Evolutionary conservation across 345 rosid genomes (phyloP).

Genomic region (Clarkia xantiana): DNA sequence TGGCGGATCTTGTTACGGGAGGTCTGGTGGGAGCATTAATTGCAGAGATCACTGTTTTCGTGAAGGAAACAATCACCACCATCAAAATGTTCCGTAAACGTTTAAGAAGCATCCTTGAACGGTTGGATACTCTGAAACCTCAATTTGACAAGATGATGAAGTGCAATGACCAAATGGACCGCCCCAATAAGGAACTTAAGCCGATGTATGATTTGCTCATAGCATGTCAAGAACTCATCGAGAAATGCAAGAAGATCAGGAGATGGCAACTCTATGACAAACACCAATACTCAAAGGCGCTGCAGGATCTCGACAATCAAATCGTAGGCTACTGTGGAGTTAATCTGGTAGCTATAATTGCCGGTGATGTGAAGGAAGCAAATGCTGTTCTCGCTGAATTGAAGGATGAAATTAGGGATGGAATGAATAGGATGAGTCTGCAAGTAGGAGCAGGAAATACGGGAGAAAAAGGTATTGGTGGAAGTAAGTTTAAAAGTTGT

Average conservation of each 20-base stretch:
- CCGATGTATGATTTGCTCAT: not conserved
- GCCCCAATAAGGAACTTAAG: not conserved
- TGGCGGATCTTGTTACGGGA: too few species aligned
- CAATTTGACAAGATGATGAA: not conserved
- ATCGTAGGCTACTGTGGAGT: not conserved
- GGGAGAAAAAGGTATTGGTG: not conserved
- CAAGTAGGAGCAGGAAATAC: not conserved
- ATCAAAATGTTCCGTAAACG: too few species aligned
- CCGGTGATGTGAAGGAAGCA: too few species aligned
- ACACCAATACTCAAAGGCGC: not conserved
- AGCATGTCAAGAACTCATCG: not conserved
- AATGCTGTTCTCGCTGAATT: too few species aligned
- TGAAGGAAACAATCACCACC: too few species aligned
- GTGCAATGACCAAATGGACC: not conserved
- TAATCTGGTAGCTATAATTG: not conserved
- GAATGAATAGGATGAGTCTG: not conserved
- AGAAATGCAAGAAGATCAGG: not conserved
- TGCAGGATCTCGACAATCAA: not conserved
- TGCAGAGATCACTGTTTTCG: too few species aligned
- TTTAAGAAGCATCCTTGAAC: too few species aligned
- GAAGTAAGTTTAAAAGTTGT: not conserved
- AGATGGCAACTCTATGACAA: not conserved
- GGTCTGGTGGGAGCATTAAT: too few species aligned
- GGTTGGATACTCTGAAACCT: too few species aligned
- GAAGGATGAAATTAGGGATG: not conserved